Evolutionary conservation across 768 basidiomycete genomes (phyloP).

Genomic region (Amanita rubescens): DNA sequence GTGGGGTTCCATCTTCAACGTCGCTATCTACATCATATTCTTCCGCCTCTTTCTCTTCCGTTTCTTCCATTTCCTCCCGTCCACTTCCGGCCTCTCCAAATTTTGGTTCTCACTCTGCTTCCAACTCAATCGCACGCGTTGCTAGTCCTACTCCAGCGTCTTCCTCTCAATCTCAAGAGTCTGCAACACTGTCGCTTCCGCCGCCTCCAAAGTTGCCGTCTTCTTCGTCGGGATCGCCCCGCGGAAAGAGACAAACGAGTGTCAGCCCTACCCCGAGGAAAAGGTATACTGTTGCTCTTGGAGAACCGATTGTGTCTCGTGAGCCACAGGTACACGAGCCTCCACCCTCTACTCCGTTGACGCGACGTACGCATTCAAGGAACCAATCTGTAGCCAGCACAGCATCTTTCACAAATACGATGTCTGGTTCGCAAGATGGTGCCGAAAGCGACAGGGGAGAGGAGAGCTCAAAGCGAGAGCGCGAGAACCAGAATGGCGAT

Average conservation of each 20-base stretch:
- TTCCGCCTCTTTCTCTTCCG: slow-evolving; percentile 19
- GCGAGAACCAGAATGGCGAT: slow-evolving; percentile 22
- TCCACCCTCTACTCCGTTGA: neutral
- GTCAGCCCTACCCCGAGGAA: slow-evolving; percentile 74
- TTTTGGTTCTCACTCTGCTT: slow-evolving; percentile 3
- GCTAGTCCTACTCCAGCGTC: slow-evolving; percentile 14
- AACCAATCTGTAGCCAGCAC: slow-evolving; percentile 28
- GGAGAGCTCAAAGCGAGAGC: slow-evolving; percentile 5
- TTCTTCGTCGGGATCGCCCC: slow-evolving; percentile 25
- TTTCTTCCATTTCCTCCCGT: slow-evolving; percentile 14
- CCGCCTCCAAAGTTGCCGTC: slow-evolving; percentile 7
- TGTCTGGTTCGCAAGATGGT: neutral
- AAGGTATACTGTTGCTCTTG: slow-evolving; percentile 80
- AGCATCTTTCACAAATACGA: slow-evolving; percentile 26
- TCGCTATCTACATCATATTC: slow-evolving; percentile 19
- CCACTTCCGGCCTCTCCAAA: slow-evolving; percentile 11
- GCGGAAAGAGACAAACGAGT: slow-evolving; percentile 39
- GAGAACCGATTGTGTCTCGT: slow-evolving; percentile 54
- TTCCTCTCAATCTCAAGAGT: neutral
- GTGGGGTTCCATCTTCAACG: slow-evolving; percentile 7
- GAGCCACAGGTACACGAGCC: slow-evolving; percentile 18
- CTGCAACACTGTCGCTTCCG: slow-evolving; percentile 1
- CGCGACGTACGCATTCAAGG: slow-evolving; percentile 8
- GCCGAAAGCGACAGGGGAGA: neutral
- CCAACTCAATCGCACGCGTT: slow-evolving; percentile 10